These are phyloP conservation scores for Notholithocarpus densiflorus DNA, from an alignment of 306 rosid genomes.

Conservation along the genomic window DNA sequence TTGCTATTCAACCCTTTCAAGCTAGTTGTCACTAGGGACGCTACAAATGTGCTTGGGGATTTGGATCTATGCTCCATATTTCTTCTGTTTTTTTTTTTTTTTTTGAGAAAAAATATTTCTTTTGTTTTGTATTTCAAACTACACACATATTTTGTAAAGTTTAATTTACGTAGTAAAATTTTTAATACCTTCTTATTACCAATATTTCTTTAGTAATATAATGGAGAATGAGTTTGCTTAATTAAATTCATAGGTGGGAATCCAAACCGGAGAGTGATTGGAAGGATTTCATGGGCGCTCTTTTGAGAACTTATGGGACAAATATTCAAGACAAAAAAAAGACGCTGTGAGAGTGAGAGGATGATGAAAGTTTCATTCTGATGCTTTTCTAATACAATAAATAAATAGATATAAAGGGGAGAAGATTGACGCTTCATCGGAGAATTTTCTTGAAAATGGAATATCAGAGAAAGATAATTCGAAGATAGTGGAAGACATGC, in stretches of 20 bases:
- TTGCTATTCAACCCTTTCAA: too few species aligned
- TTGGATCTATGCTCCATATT: too few species aligned
- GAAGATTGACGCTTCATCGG: slow-evolving; percentile 34
- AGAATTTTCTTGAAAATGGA: slow-evolving; percentile 28
- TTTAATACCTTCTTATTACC: too few species aligned
- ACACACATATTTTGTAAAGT: too few species aligned
- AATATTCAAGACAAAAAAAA: neutral
- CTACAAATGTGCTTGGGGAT: too few species aligned
- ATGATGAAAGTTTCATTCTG: slow-evolving; percentile 14
- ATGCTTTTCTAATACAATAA: slow-evolving; percentile 7
- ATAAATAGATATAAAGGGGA: slow-evolving; percentile 19
- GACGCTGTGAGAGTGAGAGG: neutral
- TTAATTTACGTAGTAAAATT: too few species aligned
- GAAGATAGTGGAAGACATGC: slow-evolving; percentile 4
- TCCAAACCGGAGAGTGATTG: neutral
- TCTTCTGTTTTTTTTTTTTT: too few species aligned
- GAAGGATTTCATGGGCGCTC: slow-evolving; percentile 6
- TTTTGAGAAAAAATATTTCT: too few species aligned
- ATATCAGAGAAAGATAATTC: slow-evolving; percentile 13
- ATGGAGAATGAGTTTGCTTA: neutral
- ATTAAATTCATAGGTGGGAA: neutral
- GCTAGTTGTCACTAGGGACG: too few species aligned
- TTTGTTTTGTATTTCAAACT: too few species aligned
- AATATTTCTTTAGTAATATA: neutral
- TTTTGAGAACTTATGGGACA: neutral